Conservation (phyloP, 2,329 filamentous ascomycete species). For the Phaeosphaeriaceae sp. region DNA sequence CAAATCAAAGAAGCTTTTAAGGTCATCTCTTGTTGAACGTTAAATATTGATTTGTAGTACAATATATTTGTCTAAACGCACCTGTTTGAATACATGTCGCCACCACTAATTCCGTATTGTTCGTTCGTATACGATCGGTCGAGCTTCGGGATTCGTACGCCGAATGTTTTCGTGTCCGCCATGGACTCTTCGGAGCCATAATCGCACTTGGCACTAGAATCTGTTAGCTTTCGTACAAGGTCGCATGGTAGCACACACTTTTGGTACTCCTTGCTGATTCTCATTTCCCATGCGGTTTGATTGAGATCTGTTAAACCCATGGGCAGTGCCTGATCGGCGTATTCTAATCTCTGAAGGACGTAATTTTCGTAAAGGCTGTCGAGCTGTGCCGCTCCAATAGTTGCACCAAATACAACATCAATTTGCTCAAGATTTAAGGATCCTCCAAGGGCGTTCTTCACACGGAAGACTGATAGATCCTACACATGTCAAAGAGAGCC, state of each 20-base stretch:
- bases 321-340: conserved; percentile 19
- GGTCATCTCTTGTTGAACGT: conserved; percentile 17
- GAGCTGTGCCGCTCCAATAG: conserved; percentile 47
- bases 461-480: conserved; percentile 37
- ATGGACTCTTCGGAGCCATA: conserved; percentile 38
- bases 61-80: not conserved
- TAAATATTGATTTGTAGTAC: no score
- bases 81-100: conserved; percentile 32
- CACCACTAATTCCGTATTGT: conserved; percentile 21
- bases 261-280: conserved; percentile 46
- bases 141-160: conserved; percentile 39
- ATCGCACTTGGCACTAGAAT: conserved; percentile 42
- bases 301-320: conserved; percentile 32
- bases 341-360: conserved; percentile 27
- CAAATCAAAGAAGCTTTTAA: conserved; percentile 25
- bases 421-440: conserved; percentile 39
- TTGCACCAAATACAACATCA: conserved; percentile 45
- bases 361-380: conserved; percentile 40
- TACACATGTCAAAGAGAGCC: not conserved
- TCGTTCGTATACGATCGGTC: conserved; percentile 20
- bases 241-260: conserved; percentile 5
- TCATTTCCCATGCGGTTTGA: conserved; percentile 45
- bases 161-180: conserved; percentile 35
- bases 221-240: no score
- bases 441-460: conserved; percentile 29